Percentiles rank a stretch among this genome's conserved stretches.
phyloP scores from a whole-genome alignment of 163 green algal genomes.

The Trebouxiophyceae sp. region DNA sequence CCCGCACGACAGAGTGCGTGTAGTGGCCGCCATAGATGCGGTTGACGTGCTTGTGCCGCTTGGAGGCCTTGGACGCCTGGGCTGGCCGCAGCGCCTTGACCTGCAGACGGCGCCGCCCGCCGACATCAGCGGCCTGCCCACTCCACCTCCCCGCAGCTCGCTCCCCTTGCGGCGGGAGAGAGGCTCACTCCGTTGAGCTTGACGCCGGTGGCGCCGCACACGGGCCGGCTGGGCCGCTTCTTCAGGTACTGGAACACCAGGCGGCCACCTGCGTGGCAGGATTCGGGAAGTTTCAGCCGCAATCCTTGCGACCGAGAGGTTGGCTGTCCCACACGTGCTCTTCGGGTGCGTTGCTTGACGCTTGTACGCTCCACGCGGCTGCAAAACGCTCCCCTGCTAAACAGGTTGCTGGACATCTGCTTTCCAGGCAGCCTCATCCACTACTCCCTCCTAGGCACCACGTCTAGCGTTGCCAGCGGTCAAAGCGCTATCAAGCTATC shows the following conservation, averaged over 20 bases:
- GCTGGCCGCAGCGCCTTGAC: constrained; percentile 62
- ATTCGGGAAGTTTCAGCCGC: too few relatives aligned
- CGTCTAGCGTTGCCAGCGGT: too few relatives aligned
- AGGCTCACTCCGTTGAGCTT: constrained; percentile 74
- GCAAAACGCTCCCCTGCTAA: too few relatives aligned
- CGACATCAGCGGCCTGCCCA: too few relatives aligned
- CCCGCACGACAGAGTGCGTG: constrained; percentile 76
- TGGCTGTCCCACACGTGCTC: too few relatives aligned
- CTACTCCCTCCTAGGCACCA: too few relatives aligned
- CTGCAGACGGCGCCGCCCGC: constrained; percentile 50
- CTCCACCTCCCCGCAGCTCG: background rate
- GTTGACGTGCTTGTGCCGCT: constrained; percentile 91
- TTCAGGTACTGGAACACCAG: constrained; percentile 80
- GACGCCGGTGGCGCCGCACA: constrained; percentile 73
- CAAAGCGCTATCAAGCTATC: too few relatives aligned
- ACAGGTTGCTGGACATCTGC: too few relatives aligned
- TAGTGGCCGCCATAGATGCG: constrained; percentile 92
- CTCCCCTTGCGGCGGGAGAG: background rate
- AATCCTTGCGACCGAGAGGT: too few relatives aligned
- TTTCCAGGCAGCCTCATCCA: too few relatives aligned
- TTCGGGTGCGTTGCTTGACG: too few relatives aligned
- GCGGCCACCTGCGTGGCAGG: constrained; percentile 60
- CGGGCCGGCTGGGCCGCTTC: constrained; percentile 70
- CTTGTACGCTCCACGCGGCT: too few relatives aligned
- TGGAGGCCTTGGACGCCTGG: constrained; percentile 64